These are phyloP conservation scores for Spiraea crenata DNA, from an alignment of 331 rosid genomes.

Conservation along the genomic window DNA sequence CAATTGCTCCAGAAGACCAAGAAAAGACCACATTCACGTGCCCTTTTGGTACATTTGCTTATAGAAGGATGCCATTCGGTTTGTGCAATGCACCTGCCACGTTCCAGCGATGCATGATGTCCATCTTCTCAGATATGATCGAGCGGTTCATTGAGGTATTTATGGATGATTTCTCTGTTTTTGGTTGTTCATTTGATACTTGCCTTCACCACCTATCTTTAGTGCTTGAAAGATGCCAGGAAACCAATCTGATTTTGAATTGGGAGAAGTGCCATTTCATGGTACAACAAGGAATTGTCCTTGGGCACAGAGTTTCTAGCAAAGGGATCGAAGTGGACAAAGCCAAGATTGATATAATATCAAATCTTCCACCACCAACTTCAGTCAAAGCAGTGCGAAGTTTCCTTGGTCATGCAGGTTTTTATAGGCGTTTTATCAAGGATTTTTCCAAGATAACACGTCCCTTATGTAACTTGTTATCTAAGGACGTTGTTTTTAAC, in stretches of 20 bases:
- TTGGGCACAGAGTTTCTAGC: too few relatives aligned
- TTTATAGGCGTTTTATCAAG: too few relatives aligned
- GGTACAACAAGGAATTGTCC: not conserved
- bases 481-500: too few relatives aligned
- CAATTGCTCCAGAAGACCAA: too few relatives aligned
- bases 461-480: too few relatives aligned
- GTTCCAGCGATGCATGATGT: not conserved
- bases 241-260: not conserved
- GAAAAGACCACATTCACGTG: not conserved
- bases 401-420: too few relatives aligned
- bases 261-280: not conserved
- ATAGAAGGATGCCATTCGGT: not conserved
- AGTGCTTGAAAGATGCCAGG: not conserved
- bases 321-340: too few relatives aligned
- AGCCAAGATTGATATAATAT: too few relatives aligned
- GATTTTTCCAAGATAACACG: too few relatives aligned
- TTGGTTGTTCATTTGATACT: not conserved
- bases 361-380: too few relatives aligned
- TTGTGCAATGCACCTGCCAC: not conserved
- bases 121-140: not conserved
- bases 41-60: not conserved
- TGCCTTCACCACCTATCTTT: not conserved
- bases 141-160: not conserved
- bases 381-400: too few relatives aligned
- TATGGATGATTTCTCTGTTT: not conserved